Base-by-base conservation (phyloP, 352 stramenopile genomes). In the Phytophthora europaea region DNA sequence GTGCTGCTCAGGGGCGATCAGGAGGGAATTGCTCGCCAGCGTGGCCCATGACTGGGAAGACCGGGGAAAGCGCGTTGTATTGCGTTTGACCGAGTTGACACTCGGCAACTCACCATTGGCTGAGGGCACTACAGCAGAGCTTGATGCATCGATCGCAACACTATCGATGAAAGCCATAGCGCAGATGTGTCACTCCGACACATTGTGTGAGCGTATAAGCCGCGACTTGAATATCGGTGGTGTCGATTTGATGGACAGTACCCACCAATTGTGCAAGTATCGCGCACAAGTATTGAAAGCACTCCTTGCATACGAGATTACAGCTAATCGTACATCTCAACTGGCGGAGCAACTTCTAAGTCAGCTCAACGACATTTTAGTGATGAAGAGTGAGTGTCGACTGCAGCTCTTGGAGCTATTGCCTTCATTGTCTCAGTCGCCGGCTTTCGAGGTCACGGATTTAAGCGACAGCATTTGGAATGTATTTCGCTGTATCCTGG, bases 321-420 rank as follows among this genome's bases (percentile, higher is more conserved):
- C 33, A n/a, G n/a, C 6, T 28, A 26, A 33, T 12, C 26, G 31
- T 7, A 36, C 47, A 16, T 56, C 61, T 8, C 36, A n/a, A 2
- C 20, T 74, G 13, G 36, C 33, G 16, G 20, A 48, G 16, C 43
- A 65, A 9, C 23, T 74, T 33, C 16, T 64, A 4, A 4, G 4
- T 16, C 52, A 59, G 23, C 4, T 55, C 2, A 26, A 23, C 18
- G 31, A n/a, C 6, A 43, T 65, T 15, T 15, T 31, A 12, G 13
- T 8, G 5, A 45, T 60, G 9, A 34, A 13, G 6, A 10, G 28
- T n/a, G 40, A 47, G 5, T 23, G 15, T 20, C 50, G 45, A 18
- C 5, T 70, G 5, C 38, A n/a, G 22, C 36, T 74, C 0, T 26
- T 74, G 18, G 52, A 58, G 6, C 22, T 74, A 13, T 50, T 74